Conservation (phyloP, 2,329 filamentous ascomycete species). For the Fusarium musae region DNA sequence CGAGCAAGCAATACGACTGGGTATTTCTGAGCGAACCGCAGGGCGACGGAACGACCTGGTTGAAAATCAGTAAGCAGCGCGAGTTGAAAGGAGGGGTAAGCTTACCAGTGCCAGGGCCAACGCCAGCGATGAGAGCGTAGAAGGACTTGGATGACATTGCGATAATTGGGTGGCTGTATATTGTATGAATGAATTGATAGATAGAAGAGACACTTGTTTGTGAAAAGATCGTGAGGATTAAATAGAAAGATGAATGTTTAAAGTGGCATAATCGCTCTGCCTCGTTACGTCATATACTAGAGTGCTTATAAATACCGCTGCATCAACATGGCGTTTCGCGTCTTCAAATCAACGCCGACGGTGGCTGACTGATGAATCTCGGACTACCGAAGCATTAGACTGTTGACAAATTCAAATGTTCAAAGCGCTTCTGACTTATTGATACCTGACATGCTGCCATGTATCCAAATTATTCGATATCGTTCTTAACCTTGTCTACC, state of each 20-base stretch:
- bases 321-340: not conserved
- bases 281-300: constrained; percentile 30
- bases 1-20: constrained; percentile 81
- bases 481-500: constrained; percentile 8
- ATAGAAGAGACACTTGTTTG: not conserved
- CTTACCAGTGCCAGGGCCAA: constrained; percentile 73
- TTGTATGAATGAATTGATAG: not conserved
- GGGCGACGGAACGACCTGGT: constrained; percentile 60
- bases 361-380: not conserved
- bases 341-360: not conserved
- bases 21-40: constrained; percentile 72
- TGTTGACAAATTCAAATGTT: not conserved
- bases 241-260: not conserved
- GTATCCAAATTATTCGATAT: not conserved
- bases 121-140: constrained; percentile 77
- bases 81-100: not conserved
- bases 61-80: not conserved
- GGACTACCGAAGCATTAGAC: not conserved
- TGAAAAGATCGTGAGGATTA: not conserved
- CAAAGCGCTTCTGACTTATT: not conserved
- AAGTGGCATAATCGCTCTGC: constrained; percentile 6
- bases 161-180: not conserved
- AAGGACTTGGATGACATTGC: constrained; percentile 51
- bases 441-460: too few species aligned
- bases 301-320: constrained; percentile 31